These are phyloP conservation scores for Jaapia argillacea DNA, from an alignment of 768 basidiomycete species.

Conservation along the genomic window DNA sequence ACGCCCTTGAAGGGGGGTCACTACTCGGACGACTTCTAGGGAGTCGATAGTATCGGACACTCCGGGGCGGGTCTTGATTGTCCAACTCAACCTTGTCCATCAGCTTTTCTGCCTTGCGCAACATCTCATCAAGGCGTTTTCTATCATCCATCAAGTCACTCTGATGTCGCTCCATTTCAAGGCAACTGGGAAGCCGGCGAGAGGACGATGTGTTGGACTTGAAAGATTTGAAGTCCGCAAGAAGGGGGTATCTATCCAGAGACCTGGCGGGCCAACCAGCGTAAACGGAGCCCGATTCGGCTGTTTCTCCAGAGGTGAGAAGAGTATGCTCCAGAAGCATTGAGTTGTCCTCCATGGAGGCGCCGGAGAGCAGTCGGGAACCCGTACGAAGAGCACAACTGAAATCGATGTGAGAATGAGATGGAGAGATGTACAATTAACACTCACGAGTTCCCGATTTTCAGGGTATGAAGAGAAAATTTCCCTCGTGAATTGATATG, in stretches of 20 bases:
- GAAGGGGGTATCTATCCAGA: conserved; percentile 9
- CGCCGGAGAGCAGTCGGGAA: conserved; percentile 36
- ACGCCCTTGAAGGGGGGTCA: too few relatives aligned
- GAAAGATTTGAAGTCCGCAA: background rate
- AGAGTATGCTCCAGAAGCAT: conserved; percentile 40
- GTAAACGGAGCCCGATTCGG: conserved; percentile 28
- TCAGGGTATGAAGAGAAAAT: conserved; percentile 32
- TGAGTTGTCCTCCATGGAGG: conserved; percentile 38
- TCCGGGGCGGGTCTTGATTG: too few relatives aligned
- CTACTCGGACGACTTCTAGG: too few relatives aligned
- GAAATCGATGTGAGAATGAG: conserved; percentile 1
- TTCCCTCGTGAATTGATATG: conserved; percentile 38
- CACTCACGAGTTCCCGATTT: conserved; percentile 27
- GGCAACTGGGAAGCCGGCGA: background rate
- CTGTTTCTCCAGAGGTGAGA: conserved; percentile 35
- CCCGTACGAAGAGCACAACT: conserved; percentile 35
- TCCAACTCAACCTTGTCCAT: too few relatives aligned
- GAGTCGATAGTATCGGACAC: too few relatives aligned
- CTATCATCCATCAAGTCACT: background rate
- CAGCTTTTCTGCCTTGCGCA: background rate
- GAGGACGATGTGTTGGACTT: background rate
- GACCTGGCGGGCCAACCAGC: conserved; percentile 34
- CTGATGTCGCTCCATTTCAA: background rate
- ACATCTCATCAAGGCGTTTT: background rate
- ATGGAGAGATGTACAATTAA: background rate